Evolutionary conservation across 306 rosid genomes (phyloP).

Genomic region (Rosa rugosa): DNA sequence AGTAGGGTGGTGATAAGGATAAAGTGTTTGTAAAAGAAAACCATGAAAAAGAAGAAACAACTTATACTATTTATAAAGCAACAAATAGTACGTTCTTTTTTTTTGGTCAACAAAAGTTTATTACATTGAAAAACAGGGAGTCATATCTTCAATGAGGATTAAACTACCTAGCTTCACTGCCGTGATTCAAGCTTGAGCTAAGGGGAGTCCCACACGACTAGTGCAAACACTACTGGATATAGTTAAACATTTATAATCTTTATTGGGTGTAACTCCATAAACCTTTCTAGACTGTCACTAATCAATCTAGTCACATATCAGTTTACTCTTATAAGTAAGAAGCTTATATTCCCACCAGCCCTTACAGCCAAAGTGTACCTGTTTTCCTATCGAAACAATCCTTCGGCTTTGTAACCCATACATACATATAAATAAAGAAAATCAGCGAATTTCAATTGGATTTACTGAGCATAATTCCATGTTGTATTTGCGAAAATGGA

Average conservation of each 20-base stretch:
- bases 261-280: background rate
- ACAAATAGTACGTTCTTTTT: background rate
- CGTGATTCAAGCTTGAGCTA: background rate
- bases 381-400: no score
- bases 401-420: no score
- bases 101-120: background rate
- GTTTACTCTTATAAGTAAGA: background rate
- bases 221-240: no score
- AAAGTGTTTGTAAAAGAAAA: constrained; percentile 12
- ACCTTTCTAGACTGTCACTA: background rate
- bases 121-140: background rate
- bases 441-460: background rate
- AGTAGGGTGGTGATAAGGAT: background rate
- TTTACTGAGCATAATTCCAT: background rate
- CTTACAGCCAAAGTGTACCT: no score
- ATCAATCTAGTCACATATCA: background rate
- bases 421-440: background rate
- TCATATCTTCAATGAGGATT: background rate
- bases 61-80: background rate
- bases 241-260: no score
- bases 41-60: constrained; percentile 10
- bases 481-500: no score
- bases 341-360: no score
- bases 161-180: background rate
- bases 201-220: no score